Evolutionary conservation across 2,329 filamentous ascomycete species (phyloP).

Genomic region (Botryotinia convoluta): DNA sequence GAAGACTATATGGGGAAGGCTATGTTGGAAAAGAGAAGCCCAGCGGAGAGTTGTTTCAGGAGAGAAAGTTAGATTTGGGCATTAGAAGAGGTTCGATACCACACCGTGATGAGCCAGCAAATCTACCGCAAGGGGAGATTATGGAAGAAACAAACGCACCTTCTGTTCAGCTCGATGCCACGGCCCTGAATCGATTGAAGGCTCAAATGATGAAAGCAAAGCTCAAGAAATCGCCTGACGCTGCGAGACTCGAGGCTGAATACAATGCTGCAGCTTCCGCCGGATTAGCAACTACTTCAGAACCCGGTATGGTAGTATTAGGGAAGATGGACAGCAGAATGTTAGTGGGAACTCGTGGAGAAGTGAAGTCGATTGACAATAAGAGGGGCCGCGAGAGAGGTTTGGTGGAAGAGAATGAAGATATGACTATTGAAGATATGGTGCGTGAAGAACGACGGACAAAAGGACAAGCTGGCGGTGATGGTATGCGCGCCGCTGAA

Average conservation of each 20-base stretch:
- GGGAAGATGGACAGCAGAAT: constrained; percentile 87
- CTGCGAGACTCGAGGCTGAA: constrained; percentile 72
- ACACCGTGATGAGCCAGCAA: constrained; percentile 38
- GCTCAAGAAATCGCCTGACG: constrained; percentile 72
- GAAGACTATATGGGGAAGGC: constrained; percentile 77
- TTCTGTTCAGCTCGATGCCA: constrained; percentile 64
- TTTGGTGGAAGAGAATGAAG: constrained; percentile 82
- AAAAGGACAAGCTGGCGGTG: constrained; percentile 71
- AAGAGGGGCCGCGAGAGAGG: constrained; percentile 83
- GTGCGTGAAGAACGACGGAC: constrained; percentile 89
- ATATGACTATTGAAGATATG: constrained; percentile 98
- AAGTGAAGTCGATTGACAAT: constrained; percentile 75
- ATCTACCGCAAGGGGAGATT: constrained; percentile 52
- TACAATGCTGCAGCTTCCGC: constrained; percentile 72
- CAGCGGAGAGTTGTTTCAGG: constrained; percentile 78
- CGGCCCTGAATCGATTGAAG: constrained; percentile 81
- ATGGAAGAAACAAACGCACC: constrained; percentile 54
- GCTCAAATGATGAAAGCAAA: constrained; percentile 97
- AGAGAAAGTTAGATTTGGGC: constrained; percentile 64
- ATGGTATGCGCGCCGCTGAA: constrained; percentile 80
- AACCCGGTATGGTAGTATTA: constrained; percentile 72
- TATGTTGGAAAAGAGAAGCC: constrained; percentile 86
- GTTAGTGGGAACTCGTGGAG: constrained; percentile 69
- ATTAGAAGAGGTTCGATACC: constrained; percentile 42
- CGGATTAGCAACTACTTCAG: constrained; percentile 51